Base-by-base conservation (phyloP, 2,329 filamentous ascomycete genomes). In the Fusarium torreyae region DNA sequence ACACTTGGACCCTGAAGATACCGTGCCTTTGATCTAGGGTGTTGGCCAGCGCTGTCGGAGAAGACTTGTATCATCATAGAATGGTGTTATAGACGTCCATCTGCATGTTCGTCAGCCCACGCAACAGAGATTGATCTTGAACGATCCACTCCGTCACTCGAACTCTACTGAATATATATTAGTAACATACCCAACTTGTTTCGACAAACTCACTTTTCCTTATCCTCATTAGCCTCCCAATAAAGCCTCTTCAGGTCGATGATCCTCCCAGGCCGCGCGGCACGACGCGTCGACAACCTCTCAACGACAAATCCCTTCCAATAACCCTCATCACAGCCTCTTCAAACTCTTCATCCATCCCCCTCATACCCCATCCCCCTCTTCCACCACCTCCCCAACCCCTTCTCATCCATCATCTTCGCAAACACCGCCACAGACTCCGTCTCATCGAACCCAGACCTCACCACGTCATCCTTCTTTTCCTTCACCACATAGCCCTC, bases 381-480 rank as follows among this genome's bases (percentile, higher is more conserved):
- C 72, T 86, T 86, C 90, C 90, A 93, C 91, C 91, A 94, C 0
- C 73, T 76, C 68, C 82, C 82, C 7, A 92, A 76, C 0, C 89
- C 89, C 48, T 85, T 82, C 36, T 81, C 74, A 55, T 89, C 83
- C 90, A 93, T 92, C 18, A 82, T 78, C 28, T 78, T 78, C 1
- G 86, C 89, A 77, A 93, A 93, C 14, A 89, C 88, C 67, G 88
- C 87, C 7, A 92, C 87, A 3, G 87, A 87, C 5, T 85, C 85
- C 2, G 89, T 85, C 77, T 93, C 91, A 50, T 85, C 81, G 53
- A 87, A 81, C 3, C 79, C 81, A 10, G 33, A 52, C 66, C 54
- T 36, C 53, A 36, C 15, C 36, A 7, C 45, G 33, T 59, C 11
- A 13, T 22, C n/a, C 14, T 6, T 15, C 63, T 53, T n/a, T 31